Conservation (phyloP, 768 basidiomycete species). For the Calocera viscosa region DNA sequence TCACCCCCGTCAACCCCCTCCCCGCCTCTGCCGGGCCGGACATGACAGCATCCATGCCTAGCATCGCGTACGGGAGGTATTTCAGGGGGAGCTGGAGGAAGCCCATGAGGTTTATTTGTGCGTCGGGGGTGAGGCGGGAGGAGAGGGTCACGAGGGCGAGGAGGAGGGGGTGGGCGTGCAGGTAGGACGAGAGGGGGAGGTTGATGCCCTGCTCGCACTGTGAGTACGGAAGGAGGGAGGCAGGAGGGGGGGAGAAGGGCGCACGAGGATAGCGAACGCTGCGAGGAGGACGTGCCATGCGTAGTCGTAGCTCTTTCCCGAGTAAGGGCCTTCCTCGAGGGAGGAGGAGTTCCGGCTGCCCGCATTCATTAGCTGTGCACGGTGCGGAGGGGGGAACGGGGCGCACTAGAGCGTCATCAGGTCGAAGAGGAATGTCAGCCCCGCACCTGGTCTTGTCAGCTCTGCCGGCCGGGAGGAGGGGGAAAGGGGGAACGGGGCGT, state of each 20-base stretch:
- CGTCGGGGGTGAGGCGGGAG: conserved; percentile 49
- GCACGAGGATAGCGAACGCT: conserved; percentile 45
- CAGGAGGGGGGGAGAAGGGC: conserved; percentile 22
- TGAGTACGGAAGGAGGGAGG: neutral
- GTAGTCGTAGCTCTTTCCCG: conserved; percentile 53
- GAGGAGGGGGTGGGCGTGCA: conserved; percentile 55
- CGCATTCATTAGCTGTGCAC: neutral
- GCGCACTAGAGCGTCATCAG: conserved; percentile 58
- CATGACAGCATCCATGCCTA: conserved; percentile 57
- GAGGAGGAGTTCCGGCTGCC: conserved; percentile 50
- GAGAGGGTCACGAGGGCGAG: conserved; percentile 57
- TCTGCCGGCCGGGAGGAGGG: too few species aligned
- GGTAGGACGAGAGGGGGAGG: conserved; percentile 42
- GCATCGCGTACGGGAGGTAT: conserved; percentile 63
- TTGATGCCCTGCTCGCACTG: conserved; percentile 35
- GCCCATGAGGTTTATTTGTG: conserved; percentile 66
- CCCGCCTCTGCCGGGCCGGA: conserved; percentile 41
- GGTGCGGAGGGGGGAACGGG: neutral
- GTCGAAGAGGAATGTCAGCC: conserved; percentile 51
- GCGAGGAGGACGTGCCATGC: conserved; percentile 61
- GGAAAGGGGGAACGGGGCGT: too few species aligned
- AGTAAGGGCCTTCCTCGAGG: conserved; percentile 51
- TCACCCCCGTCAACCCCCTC: conserved; percentile 49
- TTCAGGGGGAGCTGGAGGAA: conserved; percentile 57
- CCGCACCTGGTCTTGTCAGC: too few species aligned